Evolutionary conservation across 768 basidiomycete species (phyloP).

Genomic region (Postia placenta): DNA sequence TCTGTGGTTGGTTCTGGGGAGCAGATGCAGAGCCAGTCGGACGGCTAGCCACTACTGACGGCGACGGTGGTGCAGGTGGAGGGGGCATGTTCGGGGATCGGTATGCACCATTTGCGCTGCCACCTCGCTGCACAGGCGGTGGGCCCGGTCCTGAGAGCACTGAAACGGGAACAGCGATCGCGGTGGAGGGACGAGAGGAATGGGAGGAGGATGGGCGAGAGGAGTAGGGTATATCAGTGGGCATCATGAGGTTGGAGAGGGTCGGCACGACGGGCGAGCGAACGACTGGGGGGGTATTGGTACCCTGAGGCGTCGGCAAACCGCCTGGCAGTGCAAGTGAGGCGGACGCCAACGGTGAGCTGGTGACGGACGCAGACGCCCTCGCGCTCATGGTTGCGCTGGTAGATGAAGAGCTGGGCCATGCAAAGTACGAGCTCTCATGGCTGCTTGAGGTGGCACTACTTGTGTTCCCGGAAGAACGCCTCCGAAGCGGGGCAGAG

Average conservation of each 20-base stretch:
- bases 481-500: constrained; percentile 17
- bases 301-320: constrained; percentile 1
- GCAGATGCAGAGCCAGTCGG: background rate
- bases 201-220: constrained; percentile 5
- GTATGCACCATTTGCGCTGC: background rate
- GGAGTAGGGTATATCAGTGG: background rate
- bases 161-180: background rate
- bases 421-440: constrained; percentile 20
- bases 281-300: background rate
- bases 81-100: constrained; percentile 6
- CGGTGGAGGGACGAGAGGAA: constrained; percentile 2
- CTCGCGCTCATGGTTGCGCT: constrained; percentile 2
- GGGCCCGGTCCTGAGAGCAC: background rate
- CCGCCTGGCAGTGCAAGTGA: constrained; percentile 13
- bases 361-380: constrained; percentile 5
- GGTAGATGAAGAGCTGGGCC: constrained; percentile 12
- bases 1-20: background rate
- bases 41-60: background rate
- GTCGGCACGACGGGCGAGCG: constrained; percentile 2
- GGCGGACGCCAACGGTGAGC: constrained; percentile 4
- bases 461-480: constrained; percentile 17
- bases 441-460: constrained; percentile 1
- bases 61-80: constrained; percentile 6
- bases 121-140: constrained; percentile 1
- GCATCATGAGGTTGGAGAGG: background rate